phyloP scores from a whole-genome alignment of 345 rosid genomes.

The Odontarrhena argentea region DNA sequence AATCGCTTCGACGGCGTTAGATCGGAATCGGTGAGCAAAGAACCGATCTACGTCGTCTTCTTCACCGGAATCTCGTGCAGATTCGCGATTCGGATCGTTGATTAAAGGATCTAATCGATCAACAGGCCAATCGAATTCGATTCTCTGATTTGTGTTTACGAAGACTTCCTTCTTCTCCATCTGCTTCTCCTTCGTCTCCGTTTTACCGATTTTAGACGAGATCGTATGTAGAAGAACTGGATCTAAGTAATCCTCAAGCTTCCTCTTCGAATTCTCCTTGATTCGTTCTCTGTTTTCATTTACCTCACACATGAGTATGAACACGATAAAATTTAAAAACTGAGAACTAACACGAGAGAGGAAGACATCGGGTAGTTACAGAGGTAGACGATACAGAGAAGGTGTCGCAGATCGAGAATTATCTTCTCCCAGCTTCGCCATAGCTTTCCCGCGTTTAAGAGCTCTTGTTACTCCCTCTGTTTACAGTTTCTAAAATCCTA shows the following conservation, averaged over 20 bases:
- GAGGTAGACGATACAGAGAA: conserved; percentile 1
- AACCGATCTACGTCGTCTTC: conserved; percentile 8
- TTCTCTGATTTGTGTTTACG: background rate
- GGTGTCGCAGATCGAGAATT: background rate
- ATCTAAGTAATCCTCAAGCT: conserved; percentile 33
- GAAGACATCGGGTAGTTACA: background rate
- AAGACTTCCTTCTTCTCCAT: conserved; percentile 11
- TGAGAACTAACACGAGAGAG: background rate
- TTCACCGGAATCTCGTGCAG: background rate
- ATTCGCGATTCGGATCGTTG: conserved; percentile 10
- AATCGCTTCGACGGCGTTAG: conserved; percentile 19
- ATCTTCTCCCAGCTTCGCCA: conserved; percentile 12
- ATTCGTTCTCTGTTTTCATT: background rate
- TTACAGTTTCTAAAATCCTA: no score
- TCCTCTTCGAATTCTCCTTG: conserved; percentile 16
- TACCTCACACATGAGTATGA: background rate
- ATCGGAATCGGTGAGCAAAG: background rate
- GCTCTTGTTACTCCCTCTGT: background rate
- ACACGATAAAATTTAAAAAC: background rate
- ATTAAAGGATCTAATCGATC: conserved; percentile 19
- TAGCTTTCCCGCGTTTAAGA: conserved; percentile 7
- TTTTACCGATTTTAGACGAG: conserved; percentile 6
- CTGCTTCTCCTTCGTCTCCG: conserved; percentile 10
- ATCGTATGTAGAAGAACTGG: conserved; percentile 19
- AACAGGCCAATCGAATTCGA: conserved; percentile 28